These are phyloP conservation scores for Triticum monococcum DNA, from an alignment of 176 grass and related monocot genomes.

Conservation along the genomic window DNA sequence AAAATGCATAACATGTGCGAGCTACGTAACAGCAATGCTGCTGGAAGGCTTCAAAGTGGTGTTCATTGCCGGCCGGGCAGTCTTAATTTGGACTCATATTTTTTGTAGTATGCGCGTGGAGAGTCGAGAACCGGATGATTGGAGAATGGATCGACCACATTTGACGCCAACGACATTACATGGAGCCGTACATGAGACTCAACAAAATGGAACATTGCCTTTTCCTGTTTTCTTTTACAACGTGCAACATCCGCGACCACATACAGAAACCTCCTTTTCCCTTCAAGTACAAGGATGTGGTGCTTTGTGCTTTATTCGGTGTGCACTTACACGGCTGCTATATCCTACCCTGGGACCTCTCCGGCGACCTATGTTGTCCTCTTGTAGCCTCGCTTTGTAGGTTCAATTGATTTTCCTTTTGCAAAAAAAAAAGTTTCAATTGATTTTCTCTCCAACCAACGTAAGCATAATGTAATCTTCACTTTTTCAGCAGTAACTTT, in stretches of 20 bases:
- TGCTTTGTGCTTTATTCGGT: background rate
- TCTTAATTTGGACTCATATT: background rate
- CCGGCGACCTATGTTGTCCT: background rate
- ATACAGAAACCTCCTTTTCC: background rate
- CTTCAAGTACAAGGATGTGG: slow-evolving; percentile 38
- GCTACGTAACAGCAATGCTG: background rate
- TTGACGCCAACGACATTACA: background rate
- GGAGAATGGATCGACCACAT: background rate
- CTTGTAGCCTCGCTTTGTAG: no score
- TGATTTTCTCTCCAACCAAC: no score
- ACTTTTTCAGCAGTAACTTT: background rate
- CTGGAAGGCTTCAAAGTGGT: background rate
- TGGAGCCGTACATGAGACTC: slow-evolving; percentile 8
- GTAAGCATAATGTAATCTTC: background rate
- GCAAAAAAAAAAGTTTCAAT: no score
- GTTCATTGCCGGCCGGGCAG: no score
- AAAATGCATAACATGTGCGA: background rate
- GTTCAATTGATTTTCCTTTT: no score
- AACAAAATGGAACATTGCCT: background rate
- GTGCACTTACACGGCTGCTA: background rate
- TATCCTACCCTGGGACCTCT: background rate
- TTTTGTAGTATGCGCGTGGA: background rate
- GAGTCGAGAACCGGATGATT: background rate
- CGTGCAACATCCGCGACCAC: no score
- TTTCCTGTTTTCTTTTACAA: background rate